A percentile compares a stretch with the other conserved stretches of the same genome.
These are phyloP conservation scores for Tylopilus felleus DNA, from an alignment of 768 basidiomycete genomes.

Conservation along the genomic window DNA sequence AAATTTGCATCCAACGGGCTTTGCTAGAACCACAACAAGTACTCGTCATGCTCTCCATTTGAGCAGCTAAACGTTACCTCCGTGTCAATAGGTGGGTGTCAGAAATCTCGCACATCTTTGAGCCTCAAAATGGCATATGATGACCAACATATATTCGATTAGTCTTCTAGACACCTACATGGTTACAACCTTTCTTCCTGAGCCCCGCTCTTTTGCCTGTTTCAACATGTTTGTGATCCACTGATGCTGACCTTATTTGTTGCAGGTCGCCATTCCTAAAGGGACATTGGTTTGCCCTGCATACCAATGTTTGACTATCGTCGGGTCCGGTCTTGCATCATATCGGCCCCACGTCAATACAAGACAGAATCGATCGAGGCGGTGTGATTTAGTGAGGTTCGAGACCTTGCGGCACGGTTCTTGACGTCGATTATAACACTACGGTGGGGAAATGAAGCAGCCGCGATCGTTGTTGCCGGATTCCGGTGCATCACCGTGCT, in stretches of 20 bases:
- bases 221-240: background rate
- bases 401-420: background rate
- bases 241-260: slow-evolving; percentile 9
- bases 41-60: too few species aligned
- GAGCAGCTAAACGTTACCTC: too few species aligned
- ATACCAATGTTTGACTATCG: background rate
- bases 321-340: slow-evolving; percentile 1
- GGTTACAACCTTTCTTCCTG: slow-evolving; percentile 53
- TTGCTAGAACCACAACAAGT: background rate
- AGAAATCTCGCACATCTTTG: background rate
- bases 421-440: background rate
- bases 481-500: background rate
- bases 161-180: slow-evolving; percentile 86
- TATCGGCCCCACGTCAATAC: background rate
- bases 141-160: slow-evolving; percentile 79
- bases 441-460: background rate
- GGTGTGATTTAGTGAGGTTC: slow-evolving; percentile 10
- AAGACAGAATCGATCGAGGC: background rate
- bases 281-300: background rate
- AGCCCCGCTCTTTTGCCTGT: slow-evolving; percentile 4
- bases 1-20: background rate
- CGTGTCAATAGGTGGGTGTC: slow-evolving; percentile 10
- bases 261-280: slow-evolving; percentile 6
- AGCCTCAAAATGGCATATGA: slow-evolving; percentile 26
- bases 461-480: background rate